Conservation (phyloP, 2,329 filamentous ascomycete genomes). For the Aspergillus costaricaensis region DNA sequence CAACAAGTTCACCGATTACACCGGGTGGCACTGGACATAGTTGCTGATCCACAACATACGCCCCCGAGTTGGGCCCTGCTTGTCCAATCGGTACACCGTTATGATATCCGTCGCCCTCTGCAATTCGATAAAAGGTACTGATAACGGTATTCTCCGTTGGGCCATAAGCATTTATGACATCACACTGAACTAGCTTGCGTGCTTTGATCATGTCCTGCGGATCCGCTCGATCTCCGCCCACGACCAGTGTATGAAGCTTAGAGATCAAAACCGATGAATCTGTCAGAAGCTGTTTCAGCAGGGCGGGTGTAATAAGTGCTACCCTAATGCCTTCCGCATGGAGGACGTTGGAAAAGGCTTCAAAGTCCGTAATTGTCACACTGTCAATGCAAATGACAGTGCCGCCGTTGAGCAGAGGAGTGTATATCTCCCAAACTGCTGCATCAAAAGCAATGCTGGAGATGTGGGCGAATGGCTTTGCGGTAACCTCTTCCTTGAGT, state of each 20-base stretch:
- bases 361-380: background rate
- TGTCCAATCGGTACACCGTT: background rate
- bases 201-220: background rate
- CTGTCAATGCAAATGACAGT: background rate
- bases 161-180: slow-evolving; percentile 1
- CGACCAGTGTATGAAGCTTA: background rate
- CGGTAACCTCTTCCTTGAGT: background rate
- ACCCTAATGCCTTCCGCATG: background rate
- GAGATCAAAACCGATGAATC: background rate
- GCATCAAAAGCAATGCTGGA: slow-evolving; percentile 2
- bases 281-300: background rate
- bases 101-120: background rate
- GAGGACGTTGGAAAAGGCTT: background rate
- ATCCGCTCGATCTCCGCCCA: slow-evolving; percentile 8
- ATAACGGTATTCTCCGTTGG: slow-evolving; percentile 4
- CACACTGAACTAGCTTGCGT: background rate
- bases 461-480: background rate
- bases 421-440: slow-evolving; percentile 1
- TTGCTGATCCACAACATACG: background rate
- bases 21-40: background rate
- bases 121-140: background rate
- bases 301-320: background rate
- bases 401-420: slow-evolving; percentile 3
- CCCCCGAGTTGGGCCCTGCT: background rate
- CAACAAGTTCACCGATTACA: slow-evolving; percentile 6